Conservation (phyloP, 2,329 filamentous ascomycete genomes). For the Arthrobotrys conoides region DNA sequence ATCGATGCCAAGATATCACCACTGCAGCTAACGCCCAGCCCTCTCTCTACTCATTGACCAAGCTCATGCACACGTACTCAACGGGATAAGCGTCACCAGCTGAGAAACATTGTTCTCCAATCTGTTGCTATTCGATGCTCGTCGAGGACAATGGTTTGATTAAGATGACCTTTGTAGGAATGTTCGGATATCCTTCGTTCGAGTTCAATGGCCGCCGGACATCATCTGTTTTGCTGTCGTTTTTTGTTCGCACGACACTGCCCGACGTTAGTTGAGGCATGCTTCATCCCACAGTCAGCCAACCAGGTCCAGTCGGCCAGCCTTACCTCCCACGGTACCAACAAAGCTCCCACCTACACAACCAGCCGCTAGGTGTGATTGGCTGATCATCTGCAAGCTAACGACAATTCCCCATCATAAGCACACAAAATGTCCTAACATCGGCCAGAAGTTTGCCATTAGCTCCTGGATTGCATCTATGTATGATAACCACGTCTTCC, state of each 20-base stretch:
- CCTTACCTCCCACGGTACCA: constrained; percentile 26
- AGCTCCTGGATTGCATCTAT: constrained; percentile 8
- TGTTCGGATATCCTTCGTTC: constrained; percentile 14
- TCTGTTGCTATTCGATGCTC: not conserved
- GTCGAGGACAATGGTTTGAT: constrained; percentile 6
- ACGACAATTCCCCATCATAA: constrained; percentile 22
- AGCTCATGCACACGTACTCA: constrained; percentile 39
- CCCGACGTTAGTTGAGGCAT: constrained; percentile 11
- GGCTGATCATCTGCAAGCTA: constrained; percentile 42
- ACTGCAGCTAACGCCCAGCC: constrained; percentile 28
- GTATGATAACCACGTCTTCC: constrained; percentile 41
- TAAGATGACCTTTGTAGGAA: not conserved
- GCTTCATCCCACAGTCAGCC: constrained; percentile 31
- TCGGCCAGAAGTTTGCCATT: constrained; percentile 15
- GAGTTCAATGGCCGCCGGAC: constrained; percentile 6
- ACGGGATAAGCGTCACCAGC: constrained; percentile 34
- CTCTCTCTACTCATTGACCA: constrained; percentile 14
- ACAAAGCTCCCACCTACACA: constrained; percentile 30
- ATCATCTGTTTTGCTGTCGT: not conserved
- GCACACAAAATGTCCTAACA: constrained; percentile 12
- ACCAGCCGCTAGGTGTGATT: constrained; percentile 19
- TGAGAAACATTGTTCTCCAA: constrained; percentile 5
- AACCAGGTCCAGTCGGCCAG: constrained; percentile 34
- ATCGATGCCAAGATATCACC: constrained; percentile 53
- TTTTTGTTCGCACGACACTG: constrained; percentile 21